A percentile compares a stretch with the other conserved stretches of the same genome.
phyloP scores from a whole-genome alignment of 305 asterid genomes.

The Fraxinus baroniana region DNA sequence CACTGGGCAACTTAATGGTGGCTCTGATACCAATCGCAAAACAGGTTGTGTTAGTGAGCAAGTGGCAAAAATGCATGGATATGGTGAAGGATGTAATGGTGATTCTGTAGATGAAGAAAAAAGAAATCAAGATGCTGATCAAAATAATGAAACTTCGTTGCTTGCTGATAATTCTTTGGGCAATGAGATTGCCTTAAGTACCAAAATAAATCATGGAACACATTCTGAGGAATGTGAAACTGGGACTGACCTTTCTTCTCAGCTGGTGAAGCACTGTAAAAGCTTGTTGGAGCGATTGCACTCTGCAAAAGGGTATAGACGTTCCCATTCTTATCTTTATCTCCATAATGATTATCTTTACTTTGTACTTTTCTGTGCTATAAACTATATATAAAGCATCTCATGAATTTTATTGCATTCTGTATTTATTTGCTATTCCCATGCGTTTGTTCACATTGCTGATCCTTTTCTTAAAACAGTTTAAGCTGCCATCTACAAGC shows the following conservation, averaged over 20 bases:
- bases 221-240: slow-evolving; percentile 33
- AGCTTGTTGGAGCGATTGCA: slow-evolving; percentile 61
- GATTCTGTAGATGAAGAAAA: slow-evolving; percentile 35
- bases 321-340: slow-evolving; percentile 3
- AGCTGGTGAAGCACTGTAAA: slow-evolving; percentile 58
- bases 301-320: slow-evolving; percentile 52
- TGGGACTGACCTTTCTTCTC: slow-evolving; percentile 39
- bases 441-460: slow-evolving; percentile 18
- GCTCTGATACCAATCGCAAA: slow-evolving; percentile 27
- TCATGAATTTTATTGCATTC: slow-evolving; percentile 5
- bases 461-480: slow-evolving; percentile 40
- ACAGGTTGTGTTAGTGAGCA: slow-evolving; percentile 17
- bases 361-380: not conserved
- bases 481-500: slow-evolving; percentile 40
- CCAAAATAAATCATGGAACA: slow-evolving; percentile 14
- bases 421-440: slow-evolving; percentile 1
- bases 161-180: slow-evolving; percentile 25
- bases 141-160: slow-evolving; percentile 30
- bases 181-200: slow-evolving; percentile 2
- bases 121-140: slow-evolving; percentile 34
- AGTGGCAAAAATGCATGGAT: slow-evolving; percentile 25
- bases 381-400: not conserved
- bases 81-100: slow-evolving; percentile 28
- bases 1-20: slow-evolving; percentile 23
- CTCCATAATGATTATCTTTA: not conserved